phyloP scores from a whole-genome alignment of 2,329 filamentous ascomycete species.

The Cadophora sp. region DNA sequence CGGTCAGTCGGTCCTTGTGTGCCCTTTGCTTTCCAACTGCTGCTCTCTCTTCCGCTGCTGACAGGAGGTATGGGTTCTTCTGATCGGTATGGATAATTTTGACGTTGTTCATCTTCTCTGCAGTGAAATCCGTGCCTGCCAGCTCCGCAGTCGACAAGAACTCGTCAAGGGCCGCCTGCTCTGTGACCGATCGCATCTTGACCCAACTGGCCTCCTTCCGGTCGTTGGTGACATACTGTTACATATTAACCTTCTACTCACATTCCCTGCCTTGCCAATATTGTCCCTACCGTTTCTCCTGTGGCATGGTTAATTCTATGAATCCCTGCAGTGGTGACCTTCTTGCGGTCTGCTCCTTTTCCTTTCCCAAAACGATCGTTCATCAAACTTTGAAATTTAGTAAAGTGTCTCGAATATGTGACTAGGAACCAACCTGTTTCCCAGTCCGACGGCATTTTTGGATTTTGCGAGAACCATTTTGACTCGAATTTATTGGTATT shows the following conservation, averaged over 20 bases:
- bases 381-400: slow-evolving; percentile 72
- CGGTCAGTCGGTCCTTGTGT: slow-evolving; percentile 81
- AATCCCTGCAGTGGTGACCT: slow-evolving; percentile 60
- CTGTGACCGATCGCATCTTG: slow-evolving; percentile 98
- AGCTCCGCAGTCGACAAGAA: slow-evolving; percentile 95
- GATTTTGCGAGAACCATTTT: slow-evolving; percentile 85
- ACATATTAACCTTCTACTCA: slow-evolving; percentile 34
- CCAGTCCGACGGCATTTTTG: slow-evolving; percentile 92
- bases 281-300: slow-evolving; percentile 68
- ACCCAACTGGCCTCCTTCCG: slow-evolving; percentile 94
- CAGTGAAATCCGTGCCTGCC: slow-evolving; percentile 98
- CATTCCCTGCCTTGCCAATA: not conserved
- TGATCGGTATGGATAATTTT: slow-evolving; percentile 98
- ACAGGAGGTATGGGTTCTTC: slow-evolving; percentile 92
- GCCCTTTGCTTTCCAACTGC: slow-evolving; percentile 81
- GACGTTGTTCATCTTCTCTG: slow-evolving; percentile 98
- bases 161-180: slow-evolving; percentile 95
- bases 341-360: slow-evolving; percentile 84
- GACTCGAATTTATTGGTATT: not conserved
- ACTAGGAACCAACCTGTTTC: slow-evolving; percentile 60
- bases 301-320: slow-evolving; percentile 77
- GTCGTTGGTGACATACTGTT: slow-evolving; percentile 86
- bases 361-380: slow-evolving; percentile 97
- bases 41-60: slow-evolving; percentile 80
- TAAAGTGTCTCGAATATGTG: not conserved